phyloP scores from a whole-genome alignment of 306 rosid genomes.

The Luffa acutangula region DNA sequence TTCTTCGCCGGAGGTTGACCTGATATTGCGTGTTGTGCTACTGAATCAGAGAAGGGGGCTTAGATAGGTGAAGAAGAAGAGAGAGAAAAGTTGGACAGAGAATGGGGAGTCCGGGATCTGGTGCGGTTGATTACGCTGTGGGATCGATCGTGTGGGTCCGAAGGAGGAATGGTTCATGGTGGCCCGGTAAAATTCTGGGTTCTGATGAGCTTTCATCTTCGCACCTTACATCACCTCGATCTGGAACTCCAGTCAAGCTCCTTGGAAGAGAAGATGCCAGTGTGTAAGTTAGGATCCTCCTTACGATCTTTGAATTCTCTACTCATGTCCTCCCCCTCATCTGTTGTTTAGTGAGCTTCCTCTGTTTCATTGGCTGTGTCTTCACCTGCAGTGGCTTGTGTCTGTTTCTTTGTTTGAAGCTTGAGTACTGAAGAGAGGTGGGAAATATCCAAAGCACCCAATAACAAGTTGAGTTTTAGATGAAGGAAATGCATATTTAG shows the following conservation, averaged over 20 bases:
- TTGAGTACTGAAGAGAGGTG: background rate
- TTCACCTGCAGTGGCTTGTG: background rate
- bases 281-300: constrained; percentile 31
- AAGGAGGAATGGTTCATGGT: constrained; percentile 58
- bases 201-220: constrained; percentile 46
- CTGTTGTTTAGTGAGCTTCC: background rate
- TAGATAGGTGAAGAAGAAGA: background rate
- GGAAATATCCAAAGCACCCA: background rate
- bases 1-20: constrained; percentile 38
- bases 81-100: background rate
- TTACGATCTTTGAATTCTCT: background rate
- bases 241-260: constrained; percentile 62
- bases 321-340: background rate
- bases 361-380: background rate
- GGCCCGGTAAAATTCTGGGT: constrained; percentile 58
- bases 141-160: constrained; percentile 63
- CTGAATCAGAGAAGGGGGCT: background rate
- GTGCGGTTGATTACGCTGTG: constrained; percentile 32
- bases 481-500: background rate
- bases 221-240: constrained; percentile 54
- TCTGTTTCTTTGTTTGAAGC: background rate
- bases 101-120: constrained; percentile 41
- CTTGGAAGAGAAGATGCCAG: constrained; percentile 60
- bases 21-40: background rate
- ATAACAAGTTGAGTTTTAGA: constrained; percentile 4